Percentiles rank a stretch among this genome's conserved stretches.
These are phyloP conservation scores for Eucalyptus tenuipes DNA, from an alignment of 345 rosid genomes.

Conservation along the genomic window DNA sequence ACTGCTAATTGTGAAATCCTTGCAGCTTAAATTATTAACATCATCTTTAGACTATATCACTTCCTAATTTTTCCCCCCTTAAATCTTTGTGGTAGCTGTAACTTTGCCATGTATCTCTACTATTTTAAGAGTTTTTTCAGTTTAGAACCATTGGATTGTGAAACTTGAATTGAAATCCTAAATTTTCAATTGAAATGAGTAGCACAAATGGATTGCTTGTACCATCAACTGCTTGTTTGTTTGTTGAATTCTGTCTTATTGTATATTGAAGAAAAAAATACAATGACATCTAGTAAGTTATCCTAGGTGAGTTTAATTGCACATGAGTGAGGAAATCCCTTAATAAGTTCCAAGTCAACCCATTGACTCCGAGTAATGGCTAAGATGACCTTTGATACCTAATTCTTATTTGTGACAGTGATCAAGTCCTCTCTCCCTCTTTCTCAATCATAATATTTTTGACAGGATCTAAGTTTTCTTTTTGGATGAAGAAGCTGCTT, in stretches of 20 bases:
- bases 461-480: not conserved
- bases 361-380: not conserved
- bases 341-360: not conserved
- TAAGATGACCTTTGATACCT: not conserved
- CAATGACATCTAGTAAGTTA: not conserved
- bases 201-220: not conserved
- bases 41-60: not conserved
- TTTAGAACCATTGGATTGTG: not conserved
- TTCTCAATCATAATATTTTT: not conserved
- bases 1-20: not conserved
- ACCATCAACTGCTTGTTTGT: not conserved
- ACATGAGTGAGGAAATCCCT: not conserved
- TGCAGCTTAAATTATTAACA: not conserved
- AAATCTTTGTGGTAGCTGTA: not conserved
- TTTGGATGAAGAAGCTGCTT: not conserved
- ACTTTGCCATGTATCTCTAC: not conserved
- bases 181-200: not conserved
- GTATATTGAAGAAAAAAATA: not conserved
- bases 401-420: not conserved
- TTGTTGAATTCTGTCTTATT: not conserved
- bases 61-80: not conserved
- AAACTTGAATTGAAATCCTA: not conserved
- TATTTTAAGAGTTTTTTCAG: not conserved
- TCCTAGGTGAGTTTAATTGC: not conserved
- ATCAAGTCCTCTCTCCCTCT: not conserved